Percentiles rank a stretch among this genome's conserved stretches.
phyloP scores from a whole-genome alignment of 805 yeast species.

The Pichia nakasei region DNA sequence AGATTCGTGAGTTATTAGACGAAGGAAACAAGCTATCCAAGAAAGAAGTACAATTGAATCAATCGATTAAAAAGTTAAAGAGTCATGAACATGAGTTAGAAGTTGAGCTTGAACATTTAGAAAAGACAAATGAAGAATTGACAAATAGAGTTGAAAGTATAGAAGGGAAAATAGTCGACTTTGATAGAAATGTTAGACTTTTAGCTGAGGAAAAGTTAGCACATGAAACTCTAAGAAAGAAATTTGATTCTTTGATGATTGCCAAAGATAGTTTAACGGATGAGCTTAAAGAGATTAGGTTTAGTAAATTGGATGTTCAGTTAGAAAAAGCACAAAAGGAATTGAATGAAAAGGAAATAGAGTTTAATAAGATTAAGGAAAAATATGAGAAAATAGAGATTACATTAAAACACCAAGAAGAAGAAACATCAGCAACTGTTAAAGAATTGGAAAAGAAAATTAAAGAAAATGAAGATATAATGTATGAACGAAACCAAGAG shows the following conservation, averaged over 20 bases:
- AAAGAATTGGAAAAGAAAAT: constrained; percentile 24
- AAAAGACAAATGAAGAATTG: constrained; percentile 20
- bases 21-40: constrained; percentile 71
- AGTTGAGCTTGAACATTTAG: constrained; percentile 24
- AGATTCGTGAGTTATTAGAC: constrained; percentile 54
- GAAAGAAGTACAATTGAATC: constrained; percentile 61
- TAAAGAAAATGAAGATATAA: constrained; percentile 17
- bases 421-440: constrained; percentile 16
- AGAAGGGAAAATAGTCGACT: constrained; percentile 1
- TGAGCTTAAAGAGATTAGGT: constrained; percentile 26
- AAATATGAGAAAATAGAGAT: constrained; percentile 15
- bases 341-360: constrained; percentile 19
- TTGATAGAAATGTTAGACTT: not conserved
- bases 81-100: constrained; percentile 33
- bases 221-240: constrained; percentile 16
- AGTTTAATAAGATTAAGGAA: constrained; percentile 5
- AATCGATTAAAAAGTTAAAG: constrained; percentile 55
- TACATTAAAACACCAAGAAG: constrained; percentile 18
- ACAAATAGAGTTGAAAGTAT: constrained; percentile 1
- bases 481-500: constrained; percentile 33
- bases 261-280: constrained; percentile 20
- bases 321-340: constrained; percentile 26
- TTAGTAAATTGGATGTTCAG: constrained; percentile 28
- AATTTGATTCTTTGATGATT: constrained; percentile 16
- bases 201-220: constrained; percentile 27